A percentile compares a stretch with the other conserved stretches of the same genome.
phyloP scores from a whole-genome alignment of 2,329 filamentous ascomycete species.

The Aplosporella prunicola region DNA sequence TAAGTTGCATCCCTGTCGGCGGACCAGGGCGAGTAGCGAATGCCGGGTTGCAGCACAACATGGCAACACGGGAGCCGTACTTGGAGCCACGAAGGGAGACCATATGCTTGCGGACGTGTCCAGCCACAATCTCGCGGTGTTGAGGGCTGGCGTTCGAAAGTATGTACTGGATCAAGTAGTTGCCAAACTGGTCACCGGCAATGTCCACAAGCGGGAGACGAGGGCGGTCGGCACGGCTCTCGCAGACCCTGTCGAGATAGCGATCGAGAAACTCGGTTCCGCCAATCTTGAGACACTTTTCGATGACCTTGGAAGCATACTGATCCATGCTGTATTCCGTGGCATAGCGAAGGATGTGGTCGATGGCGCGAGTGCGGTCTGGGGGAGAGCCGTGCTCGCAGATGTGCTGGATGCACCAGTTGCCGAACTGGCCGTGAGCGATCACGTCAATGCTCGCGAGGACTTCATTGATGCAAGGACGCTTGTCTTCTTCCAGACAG shows the following conservation, averaged over 20 bases:
- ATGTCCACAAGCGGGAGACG: slow-evolving; percentile 97
- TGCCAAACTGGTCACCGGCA: slow-evolving; percentile 96
- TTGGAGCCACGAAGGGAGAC: slow-evolving; percentile 96
- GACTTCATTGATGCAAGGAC: slow-evolving; percentile 94
- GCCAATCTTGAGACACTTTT: slow-evolving; percentile 97
- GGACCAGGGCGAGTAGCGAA: slow-evolving; percentile 82
- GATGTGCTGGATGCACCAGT: slow-evolving; percentile 99
- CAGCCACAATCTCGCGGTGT: slow-evolving; percentile 86
- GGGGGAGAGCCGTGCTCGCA: slow-evolving; percentile 90
- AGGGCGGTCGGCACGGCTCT: slow-evolving; percentile 79
- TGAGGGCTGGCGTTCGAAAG: slow-evolving; percentile 77
- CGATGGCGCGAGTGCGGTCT: slow-evolving; percentile 86
- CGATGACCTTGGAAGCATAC: slow-evolving; percentile 97
- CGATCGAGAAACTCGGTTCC: slow-evolving; percentile 81
- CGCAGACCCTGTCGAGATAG: slow-evolving; percentile 89
- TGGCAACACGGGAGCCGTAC: slow-evolving; percentile 94
- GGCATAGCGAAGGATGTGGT: slow-evolving; percentile 88
- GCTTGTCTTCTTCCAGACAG: slow-evolving; percentile 97
- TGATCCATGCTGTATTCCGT: slow-evolving; percentile 98
- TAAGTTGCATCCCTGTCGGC: slow-evolving; percentile 50
- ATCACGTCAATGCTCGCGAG: slow-evolving; percentile 91
- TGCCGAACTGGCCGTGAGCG: slow-evolving; percentile 94
- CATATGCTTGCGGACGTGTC: slow-evolving; percentile 98
- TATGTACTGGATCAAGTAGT: slow-evolving; percentile 97
- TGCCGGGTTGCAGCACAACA: slow-evolving; percentile 96